A percentile compares a stretch with the other conserved stretches of the same genome.
Evolutionary conservation across 371 early-diverging fungal genomes (phyloP).

Genomic region (Gilbertella persicaria): DNA sequence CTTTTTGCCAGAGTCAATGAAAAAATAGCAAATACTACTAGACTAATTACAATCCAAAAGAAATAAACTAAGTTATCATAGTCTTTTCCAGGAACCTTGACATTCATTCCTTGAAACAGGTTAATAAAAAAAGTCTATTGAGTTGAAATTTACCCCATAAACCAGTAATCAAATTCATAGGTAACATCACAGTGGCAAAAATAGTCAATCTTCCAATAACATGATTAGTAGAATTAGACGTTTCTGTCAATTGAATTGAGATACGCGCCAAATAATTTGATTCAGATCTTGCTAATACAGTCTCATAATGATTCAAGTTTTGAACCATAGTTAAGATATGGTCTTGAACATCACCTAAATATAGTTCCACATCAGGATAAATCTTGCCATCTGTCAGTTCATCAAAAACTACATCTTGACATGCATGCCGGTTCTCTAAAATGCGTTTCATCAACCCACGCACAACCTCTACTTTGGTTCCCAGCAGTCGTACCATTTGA

Average conservation of each 20-base stretch:
- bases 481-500: conserved; percentile 72
- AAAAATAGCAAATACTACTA: conserved; percentile 41
- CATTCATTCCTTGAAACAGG: conserved; percentile 74
- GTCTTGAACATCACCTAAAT: conserved; percentile 93
- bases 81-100: conserved; percentile 73
- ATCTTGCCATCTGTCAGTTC: conserved; percentile 27
- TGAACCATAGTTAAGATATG: conserved; percentile 94
- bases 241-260: conserved; percentile 90
- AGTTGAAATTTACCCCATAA: conserved; percentile 32
- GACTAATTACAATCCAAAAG: conserved; percentile 41
- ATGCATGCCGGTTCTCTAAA: conserved; percentile 18
- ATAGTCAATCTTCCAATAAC: conserved; percentile 90
- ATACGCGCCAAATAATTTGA: conserved; percentile 95
- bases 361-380: conserved; percentile 55
- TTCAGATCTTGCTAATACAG: conserved; percentile 86
- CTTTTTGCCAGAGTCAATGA: conserved; percentile 34
- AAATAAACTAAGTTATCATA: conserved; percentile 45
- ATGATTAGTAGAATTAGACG: conserved; percentile 86
- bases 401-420: not conserved
- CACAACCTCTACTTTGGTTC: conserved; percentile 81
- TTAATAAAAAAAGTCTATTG: not conserved
- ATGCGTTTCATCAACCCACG: conserved; percentile 64
- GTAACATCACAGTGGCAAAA: conserved; percentile 86
- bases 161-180: conserved; percentile 91
- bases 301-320: conserved; percentile 87